A percentile compares a stretch with the other conserved stretches of the same genome.
These are phyloP conservation scores for Trichoderma sp. DNA, from an alignment of 2,329 filamentous ascomycete species.

Conservation along the genomic window DNA sequence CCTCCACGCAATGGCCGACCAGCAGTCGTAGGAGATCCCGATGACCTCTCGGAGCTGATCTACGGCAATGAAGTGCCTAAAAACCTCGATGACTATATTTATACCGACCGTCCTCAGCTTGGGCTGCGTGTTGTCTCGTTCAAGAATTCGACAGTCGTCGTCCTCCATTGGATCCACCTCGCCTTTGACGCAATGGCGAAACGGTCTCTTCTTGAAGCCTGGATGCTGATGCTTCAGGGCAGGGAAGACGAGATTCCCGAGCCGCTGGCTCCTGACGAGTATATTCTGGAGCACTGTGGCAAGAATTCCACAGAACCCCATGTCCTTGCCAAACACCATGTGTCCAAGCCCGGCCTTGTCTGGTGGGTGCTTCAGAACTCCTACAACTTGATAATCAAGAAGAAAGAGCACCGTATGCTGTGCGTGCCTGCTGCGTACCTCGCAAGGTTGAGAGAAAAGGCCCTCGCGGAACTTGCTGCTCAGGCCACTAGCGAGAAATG, in stretches of 20 bases:
- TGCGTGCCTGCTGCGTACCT: slow-evolving; percentile 35
- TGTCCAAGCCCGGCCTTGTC: slow-evolving; percentile 27
- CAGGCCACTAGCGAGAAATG: slow-evolving; percentile 19
- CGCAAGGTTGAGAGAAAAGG: not conserved
- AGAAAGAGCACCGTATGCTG: slow-evolving; percentile 36
- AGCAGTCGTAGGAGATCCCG: slow-evolving; percentile 21
- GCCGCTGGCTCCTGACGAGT: slow-evolving; percentile 31
- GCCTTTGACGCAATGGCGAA: slow-evolving; percentile 46
- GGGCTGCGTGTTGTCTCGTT: slow-evolving; percentile 48
- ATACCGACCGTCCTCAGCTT: slow-evolving; percentile 43
- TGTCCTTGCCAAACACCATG: slow-evolving; percentile 21
- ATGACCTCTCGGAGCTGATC: slow-evolving; percentile 23
- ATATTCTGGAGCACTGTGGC: slow-evolving; percentile 1
- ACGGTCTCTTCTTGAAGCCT: slow-evolving; percentile 41
- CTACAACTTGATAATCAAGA: slow-evolving; percentile 32
- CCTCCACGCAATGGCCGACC: slow-evolving; percentile 21
- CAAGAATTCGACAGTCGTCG: slow-evolving; percentile 46
- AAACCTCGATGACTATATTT: slow-evolving; percentile 40
- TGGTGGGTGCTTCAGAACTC: not conserved
- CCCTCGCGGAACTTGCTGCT: slow-evolving; percentile 9
- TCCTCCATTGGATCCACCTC: slow-evolving; percentile 46
- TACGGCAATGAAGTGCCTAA: slow-evolving; percentile 19
- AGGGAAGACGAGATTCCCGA: slow-evolving; percentile 39
- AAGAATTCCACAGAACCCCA: not conserved
- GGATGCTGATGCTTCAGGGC: slow-evolving; percentile 45